Evolutionary conservation across 345 rosid genomes (phyloP), one percentile per base, ranked within the genome.

Genomic region (Alliaria petiolata): DNA sequence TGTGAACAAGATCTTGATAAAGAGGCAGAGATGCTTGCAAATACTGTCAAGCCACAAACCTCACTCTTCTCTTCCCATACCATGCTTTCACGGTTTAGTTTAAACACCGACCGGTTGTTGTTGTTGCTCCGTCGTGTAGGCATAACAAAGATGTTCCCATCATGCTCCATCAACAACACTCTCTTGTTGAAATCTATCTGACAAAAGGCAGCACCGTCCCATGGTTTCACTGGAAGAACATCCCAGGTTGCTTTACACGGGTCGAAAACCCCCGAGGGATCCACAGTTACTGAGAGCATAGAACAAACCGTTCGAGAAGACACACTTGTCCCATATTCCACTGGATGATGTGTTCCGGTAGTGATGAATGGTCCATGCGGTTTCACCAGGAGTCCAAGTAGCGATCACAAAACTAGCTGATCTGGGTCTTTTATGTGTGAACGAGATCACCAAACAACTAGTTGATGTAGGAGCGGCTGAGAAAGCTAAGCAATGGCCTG

Each of bases 51-150:
- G 13, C 68, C 68, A 31, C 17, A n/a, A 57, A 17, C 3, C 3
- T 33, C 67, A 3, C 20, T 46, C 55, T 13, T 46, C 43, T 46
- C 68, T 63, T 63, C 44, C 68, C 68, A 63, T 13, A 46, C 7
- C 13, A 45, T 46, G 44, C 4, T 14, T 46, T 63, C 19, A 45
- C 46, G 19, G 31, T 63, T 46, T 20, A 46, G 55, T 46, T 20
- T 63, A 19, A 46, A 63, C 33, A 33, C 43, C 8, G 11, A 1
- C 8, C 3, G 8, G 43, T 63, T 12, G 14, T 8, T 19, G 13
- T 8, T 51, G 19, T 63, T 51, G n/a, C n/a, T n/a, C n/a, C n/a
- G n/a, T n/a, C n/a, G n/a, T n/a, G n/a, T n/a, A n/a, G n/a, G n/a
- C n/a, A n/a, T n/a, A n/a, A n/a, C n/a, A n/a, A n/a, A n/a, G n/a